These are phyloP conservation scores for Pulveroboletus sp. DNA, from an alignment of 768 basidiomycete genomes.

Conservation along the genomic window DNA sequence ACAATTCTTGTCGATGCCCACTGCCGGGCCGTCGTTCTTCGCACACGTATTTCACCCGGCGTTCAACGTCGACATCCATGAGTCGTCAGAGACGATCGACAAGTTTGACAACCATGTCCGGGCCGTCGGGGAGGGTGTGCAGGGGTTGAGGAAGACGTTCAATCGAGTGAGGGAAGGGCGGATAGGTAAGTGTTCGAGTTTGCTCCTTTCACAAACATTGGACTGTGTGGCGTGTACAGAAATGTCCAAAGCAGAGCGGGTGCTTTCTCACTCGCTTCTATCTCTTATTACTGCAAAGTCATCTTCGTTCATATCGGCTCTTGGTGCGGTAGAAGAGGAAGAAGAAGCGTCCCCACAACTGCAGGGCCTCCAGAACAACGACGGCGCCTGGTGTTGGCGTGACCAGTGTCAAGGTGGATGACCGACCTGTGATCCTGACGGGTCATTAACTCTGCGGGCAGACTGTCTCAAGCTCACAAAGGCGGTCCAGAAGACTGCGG, in stretches of 20 bases:
- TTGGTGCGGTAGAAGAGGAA: constrained; percentile 49
- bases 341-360: constrained; percentile 34
- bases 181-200: constrained; percentile 45
- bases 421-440: neutral
- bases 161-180: constrained; percentile 60
- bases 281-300: constrained; percentile 73
- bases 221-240: constrained; percentile 41
- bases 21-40: constrained; percentile 75
- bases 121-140: constrained; percentile 66
- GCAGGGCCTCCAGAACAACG: constrained; percentile 61
- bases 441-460: neutral
- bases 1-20: constrained; percentile 53
- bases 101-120: constrained; percentile 63
- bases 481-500: constrained; percentile 70
- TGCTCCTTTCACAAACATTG: neutral
- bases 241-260: constrained; percentile 72
- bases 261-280: constrained; percentile 68
- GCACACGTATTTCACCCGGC: constrained; percentile 79
- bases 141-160: constrained; percentile 61
- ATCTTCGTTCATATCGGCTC: constrained; percentile 44
- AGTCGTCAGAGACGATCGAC: constrained; percentile 55
- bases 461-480: constrained; percentile 79
- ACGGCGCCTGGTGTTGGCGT: constrained; percentile 86
- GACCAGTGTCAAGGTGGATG: constrained; percentile 53
- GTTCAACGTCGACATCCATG: constrained; percentile 76